These are phyloP conservation scores for Paramecium sonneborni DNA, from an alignment of 73 alveolate species.

Conservation along the genomic window DNA sequence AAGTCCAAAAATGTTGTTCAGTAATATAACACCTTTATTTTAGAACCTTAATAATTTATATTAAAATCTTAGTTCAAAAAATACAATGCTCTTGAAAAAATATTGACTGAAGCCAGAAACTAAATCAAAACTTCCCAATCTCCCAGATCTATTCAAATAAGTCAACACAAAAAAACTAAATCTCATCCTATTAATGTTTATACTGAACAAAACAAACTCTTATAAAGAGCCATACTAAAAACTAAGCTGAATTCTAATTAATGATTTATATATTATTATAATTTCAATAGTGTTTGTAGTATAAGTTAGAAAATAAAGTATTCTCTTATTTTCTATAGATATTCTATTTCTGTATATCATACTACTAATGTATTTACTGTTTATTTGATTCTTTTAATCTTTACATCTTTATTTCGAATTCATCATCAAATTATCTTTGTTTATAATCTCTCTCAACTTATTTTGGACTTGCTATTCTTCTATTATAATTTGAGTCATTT, in stretches of 20 bases:
- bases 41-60: neutral
- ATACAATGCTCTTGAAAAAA: neutral
- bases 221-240: neutral
- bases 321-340: neutral
- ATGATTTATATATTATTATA: neutral
- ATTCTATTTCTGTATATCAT: neutral
- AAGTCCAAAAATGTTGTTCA: neutral
- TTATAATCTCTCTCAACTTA: neutral
- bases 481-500: neutral
- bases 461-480: neutral
- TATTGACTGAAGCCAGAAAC: neutral
- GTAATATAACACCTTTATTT: neutral
- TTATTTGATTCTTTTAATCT: neutral
- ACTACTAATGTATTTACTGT: neutral
- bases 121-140: neutral
- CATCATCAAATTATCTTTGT: neutral
- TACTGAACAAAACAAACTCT: neutral
- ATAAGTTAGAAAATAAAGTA: neutral
- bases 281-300: constrained; percentile 29
- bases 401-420: neutral
- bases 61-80: neutral
- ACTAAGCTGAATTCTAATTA: neutral
- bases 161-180: neutral
- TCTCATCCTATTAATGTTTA: neutral
- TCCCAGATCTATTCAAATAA: neutral